Percentiles rank a stretch among this genome's conserved stretches.
Evolutionary conservation across 2,329 filamentous ascomycete genomes (phyloP).

Genomic region (Daldinia sp.): DNA sequence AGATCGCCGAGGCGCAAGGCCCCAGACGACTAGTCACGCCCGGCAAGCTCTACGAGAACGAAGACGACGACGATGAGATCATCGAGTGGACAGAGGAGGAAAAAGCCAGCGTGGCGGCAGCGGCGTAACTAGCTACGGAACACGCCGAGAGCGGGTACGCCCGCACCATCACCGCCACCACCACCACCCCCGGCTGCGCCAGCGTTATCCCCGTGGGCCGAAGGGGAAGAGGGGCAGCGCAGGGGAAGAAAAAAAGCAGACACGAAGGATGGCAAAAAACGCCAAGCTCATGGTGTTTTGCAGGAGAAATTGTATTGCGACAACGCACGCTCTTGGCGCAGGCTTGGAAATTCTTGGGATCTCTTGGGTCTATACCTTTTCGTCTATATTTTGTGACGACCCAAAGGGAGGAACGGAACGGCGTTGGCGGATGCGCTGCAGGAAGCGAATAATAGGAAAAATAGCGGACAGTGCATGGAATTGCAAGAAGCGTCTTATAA

Average conservation of each 20-base stretch:
- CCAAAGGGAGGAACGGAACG: slow-evolving; percentile 17
- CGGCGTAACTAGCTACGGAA: neutral
- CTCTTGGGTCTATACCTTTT: slow-evolving; percentile 12
- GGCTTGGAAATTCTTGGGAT: no score
- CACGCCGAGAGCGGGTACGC: neutral
- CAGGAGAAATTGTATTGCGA: slow-evolving; percentile 17
- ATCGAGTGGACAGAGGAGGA: slow-evolving; percentile 24
- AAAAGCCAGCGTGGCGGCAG: neutral
- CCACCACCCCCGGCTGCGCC: neutral
- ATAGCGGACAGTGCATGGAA: slow-evolving; percentile 7
- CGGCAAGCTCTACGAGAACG: slow-evolving; percentile 48
- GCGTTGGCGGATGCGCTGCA: slow-evolving; percentile 15
- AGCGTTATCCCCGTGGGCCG: neutral
- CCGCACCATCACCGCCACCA: neutral
- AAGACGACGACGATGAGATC: slow-evolving; percentile 49
- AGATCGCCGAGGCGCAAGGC: slow-evolving; percentile 33
- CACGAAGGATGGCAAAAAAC: no score
- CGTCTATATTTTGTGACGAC: neutral
- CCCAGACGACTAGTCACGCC: slow-evolving; percentile 42
- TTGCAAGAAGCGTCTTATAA: slow-evolving; percentile 4
- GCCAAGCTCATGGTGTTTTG: slow-evolving; percentile 21
- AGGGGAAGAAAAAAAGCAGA: neutral
- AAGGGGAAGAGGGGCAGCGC: neutral
- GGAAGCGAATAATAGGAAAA: neutral
- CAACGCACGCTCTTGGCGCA: slow-evolving; percentile 26